These are phyloP conservation scores for Cladophialophora yegresii DNA, from an alignment of 2,329 filamentous ascomycete genomes.

Conservation along the genomic window DNA sequence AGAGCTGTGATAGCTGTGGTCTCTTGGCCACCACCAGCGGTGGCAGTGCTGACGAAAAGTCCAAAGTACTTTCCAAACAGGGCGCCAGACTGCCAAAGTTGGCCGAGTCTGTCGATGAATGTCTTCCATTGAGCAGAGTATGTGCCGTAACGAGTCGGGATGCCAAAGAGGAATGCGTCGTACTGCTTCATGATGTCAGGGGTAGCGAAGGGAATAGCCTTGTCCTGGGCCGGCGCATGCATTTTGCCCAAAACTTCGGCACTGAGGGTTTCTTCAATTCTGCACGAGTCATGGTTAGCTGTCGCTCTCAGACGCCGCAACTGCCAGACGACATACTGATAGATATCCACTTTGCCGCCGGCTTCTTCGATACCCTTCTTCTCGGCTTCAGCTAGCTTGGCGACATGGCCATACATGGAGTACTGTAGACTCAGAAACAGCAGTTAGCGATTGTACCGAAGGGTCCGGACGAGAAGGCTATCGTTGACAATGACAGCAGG, in stretches of 20 bases:
- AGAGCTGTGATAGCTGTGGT: conserved; percentile 76
- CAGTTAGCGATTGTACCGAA: conserved; percentile 7
- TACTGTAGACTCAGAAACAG: conserved; percentile 59
- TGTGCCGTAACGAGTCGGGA: conserved; percentile 95
- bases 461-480: not conserved
- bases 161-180: conserved; percentile 88
- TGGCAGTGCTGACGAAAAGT: conserved; percentile 85
- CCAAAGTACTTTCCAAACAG: conserved; percentile 89
- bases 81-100: conserved; percentile 75
- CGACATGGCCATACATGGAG: conserved; percentile 92
- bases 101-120: conserved; percentile 82
- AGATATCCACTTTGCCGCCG: conserved; percentile 78
- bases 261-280: conserved; percentile 81
- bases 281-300: conserved; percentile 39
- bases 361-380: conserved; percentile 85
- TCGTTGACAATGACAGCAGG: not conserved
- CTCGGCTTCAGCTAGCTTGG: conserved; percentile 81
- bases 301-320: not conserved
- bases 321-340: conserved; percentile 60
- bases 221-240: conserved; percentile 74
- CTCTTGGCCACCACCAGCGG: conserved; percentile 88
- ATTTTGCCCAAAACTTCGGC: conserved; percentile 85
- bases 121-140: conserved; percentile 94
- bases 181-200: conserved; percentile 68
- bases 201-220: conserved; percentile 65